Base-by-base conservation (phyloP, 495 filamentous ascomycete genomes). In the Chaetomium cochliodes region DNA sequence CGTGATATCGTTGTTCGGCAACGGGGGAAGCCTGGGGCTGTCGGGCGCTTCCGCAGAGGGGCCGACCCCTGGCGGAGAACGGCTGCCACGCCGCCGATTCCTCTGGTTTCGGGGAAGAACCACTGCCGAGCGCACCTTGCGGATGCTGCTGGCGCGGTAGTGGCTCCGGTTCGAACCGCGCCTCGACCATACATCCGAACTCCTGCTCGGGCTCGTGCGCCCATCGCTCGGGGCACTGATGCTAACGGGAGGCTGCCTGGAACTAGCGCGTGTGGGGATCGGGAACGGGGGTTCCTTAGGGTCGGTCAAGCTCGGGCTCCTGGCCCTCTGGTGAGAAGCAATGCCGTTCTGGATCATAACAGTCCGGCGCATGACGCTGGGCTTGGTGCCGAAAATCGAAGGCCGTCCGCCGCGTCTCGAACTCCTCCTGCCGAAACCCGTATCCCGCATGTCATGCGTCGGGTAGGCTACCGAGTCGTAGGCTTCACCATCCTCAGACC, bases 201-300 rank as follows among this genome's bases (percentile, higher is more conserved):
- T 67, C 25, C 67, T 71, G n/a, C 90, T 92, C 16, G 93, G 92
- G 65, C 90, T 96, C 62, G 85, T 85, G 18, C 85, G 86, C 33
- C 90, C 90, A 63, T 97, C 92, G 63, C 90, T 84, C 2, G 83
- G 82, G 7, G 81, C 84, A 67, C 81, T 96, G 39, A 82, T 76
- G 69, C 84, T 89, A 60, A 88, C 74, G 6, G 87, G 86, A 41
- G 88, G 82, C 68, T 90, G 89, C 66, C 92, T 86, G 3, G 94
- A 97, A 72, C 93, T 97, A 20, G 90, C 87, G 60, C 94, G 84
- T 13, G 88, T 90, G 5, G 94, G 94, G 11, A 98, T 93, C 0
- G 96, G 92, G 80, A 96, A 96, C 9, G 92, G 91, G 25, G 91
- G 91, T 64, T 85, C 83, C 56, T 64, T 79, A 73, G 67, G 81